Evolutionary conservation across 176 grass and related monocot species (phyloP).

Genomic region (Oryza nivara): DNA sequence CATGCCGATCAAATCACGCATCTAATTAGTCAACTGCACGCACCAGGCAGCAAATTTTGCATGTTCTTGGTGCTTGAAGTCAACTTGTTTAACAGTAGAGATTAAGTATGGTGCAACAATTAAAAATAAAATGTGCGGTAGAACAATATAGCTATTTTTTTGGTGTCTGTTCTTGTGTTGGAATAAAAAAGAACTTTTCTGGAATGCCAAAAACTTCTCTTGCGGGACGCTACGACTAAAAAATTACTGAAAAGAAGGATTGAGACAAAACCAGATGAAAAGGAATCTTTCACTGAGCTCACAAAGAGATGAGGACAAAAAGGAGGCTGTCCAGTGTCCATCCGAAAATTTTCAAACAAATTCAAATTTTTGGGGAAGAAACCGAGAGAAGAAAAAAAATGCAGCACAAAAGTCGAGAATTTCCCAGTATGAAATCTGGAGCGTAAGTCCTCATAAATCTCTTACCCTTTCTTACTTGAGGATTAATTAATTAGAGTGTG

Average conservation of each 20-base stretch:
- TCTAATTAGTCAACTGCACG: conserved; percentile 23
- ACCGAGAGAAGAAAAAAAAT: not conserved
- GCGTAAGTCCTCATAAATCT: not conserved
- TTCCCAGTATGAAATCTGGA: not conserved
- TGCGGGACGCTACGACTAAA: not conserved
- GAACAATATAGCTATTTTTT: not conserved
- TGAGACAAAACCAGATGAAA: not conserved
- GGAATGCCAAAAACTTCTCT: not conserved
- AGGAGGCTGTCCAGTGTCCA: not conserved
- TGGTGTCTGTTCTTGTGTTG: not conserved
- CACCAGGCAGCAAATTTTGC: conserved; percentile 3
- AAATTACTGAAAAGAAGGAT: not conserved
- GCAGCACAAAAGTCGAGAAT: not conserved
- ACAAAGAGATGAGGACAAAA: conserved; percentile 37
- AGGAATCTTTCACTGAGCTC: conserved; percentile 24
- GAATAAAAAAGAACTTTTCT: not conserved
- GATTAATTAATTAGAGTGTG: not conserved
- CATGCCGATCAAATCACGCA: not conserved
- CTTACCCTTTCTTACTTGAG: not conserved
- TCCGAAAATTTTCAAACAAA: not conserved
- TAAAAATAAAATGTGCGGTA: not conserved
- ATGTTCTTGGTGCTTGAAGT: conserved; percentile 35
- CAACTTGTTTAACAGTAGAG: not conserved
- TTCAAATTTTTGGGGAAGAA: conserved; percentile 13
- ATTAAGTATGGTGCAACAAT: conserved; percentile 10